Evolutionary conservation across 2,329 filamentous ascomycete genomes (phyloP), one percentile per base, ranked within the genome.

Genomic region (Blastomyces parvus): DNA sequence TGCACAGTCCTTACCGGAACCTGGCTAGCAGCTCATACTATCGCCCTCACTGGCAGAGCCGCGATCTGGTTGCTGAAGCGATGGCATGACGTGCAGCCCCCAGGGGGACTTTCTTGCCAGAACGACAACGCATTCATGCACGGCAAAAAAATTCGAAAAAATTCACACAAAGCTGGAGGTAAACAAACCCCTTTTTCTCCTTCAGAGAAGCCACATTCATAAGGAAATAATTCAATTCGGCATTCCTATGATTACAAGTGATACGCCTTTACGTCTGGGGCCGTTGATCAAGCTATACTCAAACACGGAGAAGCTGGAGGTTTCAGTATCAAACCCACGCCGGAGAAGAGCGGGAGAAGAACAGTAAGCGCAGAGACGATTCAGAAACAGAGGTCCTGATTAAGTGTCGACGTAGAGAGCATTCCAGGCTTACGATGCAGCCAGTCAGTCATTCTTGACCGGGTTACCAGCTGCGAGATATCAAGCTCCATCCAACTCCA

Each of bases 291-390:
- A 25, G n/a, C 33, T 40, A 36, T 40, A 36, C 42, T 36, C 25
- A 59, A 48, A 48, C 42, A 59, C 57, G 25, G 42, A 27, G 42
- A 36, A 14, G 42, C 33, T 38, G 27, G 42, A 22, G 36, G 57
- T 59, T 62, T 55, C 60, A 62, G 60, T 36, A 19, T 46, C 50
- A 57, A n/a, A 62, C 50, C 8, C 25, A 62, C 38, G 25, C 25
- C 46, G 42, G 22, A 22, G 50, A 52, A 55, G 36, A 42, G 30
- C 50, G 36, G 48, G 30, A 44, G 40, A 61, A 22, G 19, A 38
- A 33, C 2, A 56, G 25, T 22, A 56, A 33, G n/a, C 17, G 17
- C 30, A 38, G 11, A n/a, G 19, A 22, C 22, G 17, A n/a, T 38
- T 56, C 19, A 22, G 33, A 38, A 38, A n/a, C 19, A 14, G 19